Evolutionary conservation across 192 early-diverging fungal genomes (phyloP), one percentile per base, ranked within the genome.

Genomic region (Ambispora gerdemannii): DNA sequence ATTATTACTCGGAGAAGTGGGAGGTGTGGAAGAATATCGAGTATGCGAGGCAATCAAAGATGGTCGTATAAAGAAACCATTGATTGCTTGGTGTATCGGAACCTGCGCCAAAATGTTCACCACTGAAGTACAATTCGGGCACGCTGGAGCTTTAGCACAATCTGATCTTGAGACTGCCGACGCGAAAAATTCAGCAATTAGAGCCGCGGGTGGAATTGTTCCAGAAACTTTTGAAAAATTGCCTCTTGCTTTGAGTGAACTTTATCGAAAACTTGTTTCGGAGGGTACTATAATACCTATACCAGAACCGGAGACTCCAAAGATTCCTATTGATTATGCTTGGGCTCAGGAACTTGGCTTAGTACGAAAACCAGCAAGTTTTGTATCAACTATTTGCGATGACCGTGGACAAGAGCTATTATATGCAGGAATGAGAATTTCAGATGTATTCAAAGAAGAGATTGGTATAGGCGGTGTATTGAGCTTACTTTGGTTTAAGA

Each of bases 81-180:
- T 98, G 20, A 91, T 98, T 60, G 96, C 96, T 7, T 98, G 96
- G 96, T 95, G 93, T 83, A 98, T 98, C 77, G 96, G 96, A 72
- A 98, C 96, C 33, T 98, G 96, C 79, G 96, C 95, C 32, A 95
- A 91, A 82, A 97, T 98, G 92, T 98, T 98, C 84, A 90, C 90
- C 52, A 98, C 96, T 22, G 95, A 97, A 81, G 91, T 98, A 50
- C 96, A 98, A 85, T 98, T 98, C 72, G 96, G 96, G 72, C 96
- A 98, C 79, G 96, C 96, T 67, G 96, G 96, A 61, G 92, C 93
- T 10, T 84, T 98, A 62, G 96, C 96, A 67, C 93, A 96, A 85
- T 95, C 93, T 25, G 94, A 94, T 81, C 67, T 88, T 66, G 96
- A 98, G 84, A 98, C 96, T 2, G 94, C 96, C 56, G 92, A 93